phyloP scores from a whole-genome alignment of 257 asterid genomes.

The Ballota nigra region DNA sequence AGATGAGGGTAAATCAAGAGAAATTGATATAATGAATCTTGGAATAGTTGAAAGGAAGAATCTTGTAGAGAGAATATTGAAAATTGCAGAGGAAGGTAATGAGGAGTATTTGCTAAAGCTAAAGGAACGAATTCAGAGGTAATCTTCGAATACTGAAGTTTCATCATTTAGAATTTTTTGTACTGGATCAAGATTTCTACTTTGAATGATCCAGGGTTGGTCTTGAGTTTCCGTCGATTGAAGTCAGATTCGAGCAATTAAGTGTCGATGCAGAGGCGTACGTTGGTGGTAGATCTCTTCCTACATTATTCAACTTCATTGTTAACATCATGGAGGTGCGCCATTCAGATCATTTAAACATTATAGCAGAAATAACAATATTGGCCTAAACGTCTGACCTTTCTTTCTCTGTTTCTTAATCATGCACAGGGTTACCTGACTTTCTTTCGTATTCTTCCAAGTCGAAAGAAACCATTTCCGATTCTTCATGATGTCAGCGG shows the following conservation, averaged over 20 bases:
- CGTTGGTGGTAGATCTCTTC: conserved; percentile 84
- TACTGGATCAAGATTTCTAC: neutral
- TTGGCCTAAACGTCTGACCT: conserved; percentile 11
- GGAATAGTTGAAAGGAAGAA: conserved; percentile 61
- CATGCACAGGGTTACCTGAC: conserved; percentile 59
- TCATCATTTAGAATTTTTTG: neutral
- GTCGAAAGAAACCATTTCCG: conserved; percentile 64
- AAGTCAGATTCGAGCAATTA: conserved; percentile 76
- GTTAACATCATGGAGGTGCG: conserved; percentile 74
- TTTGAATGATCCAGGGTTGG: conserved; percentile 61
- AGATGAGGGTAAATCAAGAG: conserved; percentile 50
- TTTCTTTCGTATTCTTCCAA: conserved; percentile 56
- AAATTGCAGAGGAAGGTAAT: conserved; percentile 74
- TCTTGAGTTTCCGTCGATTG: conserved; percentile 70
- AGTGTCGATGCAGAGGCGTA: conserved; percentile 79
- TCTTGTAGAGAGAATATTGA: conserved; percentile 63
- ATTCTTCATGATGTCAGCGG: conserved; percentile 76
- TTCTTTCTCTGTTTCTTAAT: neutral
- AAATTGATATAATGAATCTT: conserved; percentile 59
- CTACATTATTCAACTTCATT: conserved; percentile 66
- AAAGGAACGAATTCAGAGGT: conserved; percentile 71
- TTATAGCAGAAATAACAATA: neutral
- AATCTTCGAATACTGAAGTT: neutral
- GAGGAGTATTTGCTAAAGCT: conserved; percentile 72
- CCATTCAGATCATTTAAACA: neutral